Conservation (phyloP, 495 filamentous ascomycete genomes). For the Penicillium taxi region DNA sequence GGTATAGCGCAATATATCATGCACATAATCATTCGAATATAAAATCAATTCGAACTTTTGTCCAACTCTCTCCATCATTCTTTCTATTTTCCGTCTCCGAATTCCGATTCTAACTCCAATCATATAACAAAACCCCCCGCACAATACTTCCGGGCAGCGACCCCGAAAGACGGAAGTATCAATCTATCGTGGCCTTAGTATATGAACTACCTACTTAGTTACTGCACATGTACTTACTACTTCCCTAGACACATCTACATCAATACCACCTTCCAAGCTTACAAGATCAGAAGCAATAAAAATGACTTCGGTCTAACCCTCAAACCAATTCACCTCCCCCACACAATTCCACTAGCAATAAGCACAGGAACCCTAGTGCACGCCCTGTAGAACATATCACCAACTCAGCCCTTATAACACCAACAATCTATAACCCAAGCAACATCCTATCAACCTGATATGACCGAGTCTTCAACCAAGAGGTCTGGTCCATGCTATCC, state of each 20-base stretch:
- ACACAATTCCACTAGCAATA: constrained; percentile 29
- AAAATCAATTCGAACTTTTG: constrained; percentile 1
- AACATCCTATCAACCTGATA: constrained; percentile 15
- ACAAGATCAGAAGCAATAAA: background rate
- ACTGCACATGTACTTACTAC: background rate
- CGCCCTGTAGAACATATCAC: constrained; percentile 28
- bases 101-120: background rate
- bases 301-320: constrained; percentile 35
- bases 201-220: no score
- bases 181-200: no score
- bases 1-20: constrained; percentile 10
- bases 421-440: constrained; percentile 7
- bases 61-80: background rate
- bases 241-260: background rate
- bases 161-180: no score
- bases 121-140: background rate
- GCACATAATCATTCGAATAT: background rate
- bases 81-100: background rate
- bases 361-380: constrained; percentile 31
- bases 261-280: background rate
- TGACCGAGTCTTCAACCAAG: constrained; percentile 7
- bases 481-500: constrained; percentile 6
- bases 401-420: constrained; percentile 12
- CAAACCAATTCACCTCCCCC: constrained; percentile 30
- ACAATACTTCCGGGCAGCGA: background rate